A percentile compares a stretch with the other conserved stretches of the same genome.
These are phyloP conservation scores for Murraya paniculata DNA, from an alignment of 345 rosid species.

Conservation along the genomic window DNA sequence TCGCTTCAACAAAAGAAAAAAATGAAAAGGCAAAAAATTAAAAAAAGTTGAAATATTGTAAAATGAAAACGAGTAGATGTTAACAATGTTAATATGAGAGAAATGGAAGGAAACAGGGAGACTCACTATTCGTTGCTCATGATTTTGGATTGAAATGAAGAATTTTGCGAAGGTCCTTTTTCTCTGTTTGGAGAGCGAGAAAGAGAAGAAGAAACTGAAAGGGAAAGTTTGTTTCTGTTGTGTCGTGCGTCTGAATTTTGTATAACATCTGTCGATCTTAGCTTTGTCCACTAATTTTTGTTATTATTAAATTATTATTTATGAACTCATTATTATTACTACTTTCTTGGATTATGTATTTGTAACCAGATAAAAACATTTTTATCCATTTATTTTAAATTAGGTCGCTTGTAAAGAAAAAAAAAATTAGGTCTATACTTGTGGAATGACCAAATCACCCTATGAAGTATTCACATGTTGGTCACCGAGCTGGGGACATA, in stretches of 20 bases:
- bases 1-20: conserved; percentile 35
- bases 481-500: too few species aligned
- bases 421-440: too few species aligned
- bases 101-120: not conserved
- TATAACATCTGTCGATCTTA: not conserved
- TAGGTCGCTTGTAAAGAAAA: too few species aligned
- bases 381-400: too few species aligned
- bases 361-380: too few species aligned
- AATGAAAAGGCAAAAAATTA: not conserved
- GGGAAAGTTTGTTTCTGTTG: not conserved
- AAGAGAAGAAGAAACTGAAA: not conserved
- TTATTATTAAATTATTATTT: not conserved
- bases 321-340: not conserved
- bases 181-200: not conserved
- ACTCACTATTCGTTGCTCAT: conserved; percentile 65
- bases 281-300: not conserved
- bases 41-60: too few species aligned
- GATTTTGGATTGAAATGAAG: conserved; percentile 7
- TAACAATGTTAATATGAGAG: not conserved
- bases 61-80: not conserved
- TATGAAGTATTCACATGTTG: too few species aligned
- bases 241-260: not conserved
- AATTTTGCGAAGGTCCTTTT: not conserved
- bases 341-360: too few species aligned
- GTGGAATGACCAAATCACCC: too few species aligned